Base-by-base conservation (phyloP, 2,329 filamentous ascomycete species). In the Chrysosphaeria jannelii region DNA sequence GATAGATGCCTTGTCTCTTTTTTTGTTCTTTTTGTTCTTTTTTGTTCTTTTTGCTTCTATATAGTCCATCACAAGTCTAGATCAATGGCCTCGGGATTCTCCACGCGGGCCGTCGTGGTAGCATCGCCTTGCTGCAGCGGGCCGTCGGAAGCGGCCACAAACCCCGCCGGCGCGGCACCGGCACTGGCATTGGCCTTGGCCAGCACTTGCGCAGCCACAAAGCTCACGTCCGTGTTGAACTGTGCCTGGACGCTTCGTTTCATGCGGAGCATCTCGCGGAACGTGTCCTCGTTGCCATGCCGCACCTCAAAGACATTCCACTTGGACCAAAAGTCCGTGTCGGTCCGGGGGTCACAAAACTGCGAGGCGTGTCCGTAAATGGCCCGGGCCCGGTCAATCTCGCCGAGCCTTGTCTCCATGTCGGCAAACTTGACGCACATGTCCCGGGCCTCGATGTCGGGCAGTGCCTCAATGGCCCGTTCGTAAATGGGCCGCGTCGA, bases 201-300 rank as follows among this genome's bases (percentile, higher is more conserved):
- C 33, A 97, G 54, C 13, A 85, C 85, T 43, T 97, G 85, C 5
- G 76, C 88, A 7, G 85, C 85, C 43, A 97, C 91, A 39, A 91
- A 97, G 42, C 79, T 89, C 51, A 97, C 81, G 39, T 97, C 85
- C 21, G 88, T 97, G 39, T 93, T 93, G 54, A 88, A 97, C 48
- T 91, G 75, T 25, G 85, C 81, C 44, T 91, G 78, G 8, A 97
- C 85, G 44, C 76, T 90, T 40, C 85, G 57, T 55, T 93, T 97
- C 52, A 97, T 78, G 14, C 85, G 68, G 30, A 93, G 54, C 85
- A 97, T 97, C 42, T 97, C 85, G 50, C 90, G 91, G 56, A 88
- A 97, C 0, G 88, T 97, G 42, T 97, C 85, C 43, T 97, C 88
- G 46, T 97, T 97, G 32, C 85, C 85, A 39, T 97, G 85, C 41